Evolutionary conservation across 306 rosid species (phyloP), one percentile per base, ranked within the genome.

Genomic region (Begonia masoniana): DNA sequence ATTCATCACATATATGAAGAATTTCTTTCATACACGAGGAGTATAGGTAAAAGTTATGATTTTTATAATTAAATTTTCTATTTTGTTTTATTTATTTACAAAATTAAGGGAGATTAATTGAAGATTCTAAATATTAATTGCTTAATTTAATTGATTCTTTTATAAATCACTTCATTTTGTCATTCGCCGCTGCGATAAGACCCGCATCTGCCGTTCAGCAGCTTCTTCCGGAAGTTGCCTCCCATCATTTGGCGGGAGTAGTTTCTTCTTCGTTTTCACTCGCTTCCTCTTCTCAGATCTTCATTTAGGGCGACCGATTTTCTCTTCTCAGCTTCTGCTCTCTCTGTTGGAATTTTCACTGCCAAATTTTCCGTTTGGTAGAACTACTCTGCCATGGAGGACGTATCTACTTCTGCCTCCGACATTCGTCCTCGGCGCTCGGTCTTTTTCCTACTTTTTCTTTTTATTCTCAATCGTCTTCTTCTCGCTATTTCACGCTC

Each of bases 191-290:
- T 21, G 24, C 24, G 24, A 21, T 21, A 21, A 21, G 3, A 21
- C 24, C 2, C 24, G 24, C 4, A 21, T 21, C 24, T 2, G 24
- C 24, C 24, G 4, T 21, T 21, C 24, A 21, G 24, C 24, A 21
- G 24, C 24, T 2, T 21, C 24, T 21, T 21, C 4, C 24, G 24
- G 24, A 21, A 3, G 24, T 21, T 21, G 24, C 24, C 24, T 21
- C 24, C 1, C 2, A 21, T 13, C 17, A 51, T 55, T 76, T 63
- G 82, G 89, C 89, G 82, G 89, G 91, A 82, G 82, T 75, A 82
- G 82, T 75, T 49, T 59, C 56, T 13, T 6, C 13, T 52, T 41
- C 39, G 39, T 59, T 55, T 17, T 19, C 43, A 15, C 54, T 17
- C 17, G 15, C 16, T 50, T 15, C 54, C 19, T 9, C 21, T 50